Conservation (phyloP, 495 filamentous ascomycete genomes). For the Cryomyces antarcticus region DNA sequence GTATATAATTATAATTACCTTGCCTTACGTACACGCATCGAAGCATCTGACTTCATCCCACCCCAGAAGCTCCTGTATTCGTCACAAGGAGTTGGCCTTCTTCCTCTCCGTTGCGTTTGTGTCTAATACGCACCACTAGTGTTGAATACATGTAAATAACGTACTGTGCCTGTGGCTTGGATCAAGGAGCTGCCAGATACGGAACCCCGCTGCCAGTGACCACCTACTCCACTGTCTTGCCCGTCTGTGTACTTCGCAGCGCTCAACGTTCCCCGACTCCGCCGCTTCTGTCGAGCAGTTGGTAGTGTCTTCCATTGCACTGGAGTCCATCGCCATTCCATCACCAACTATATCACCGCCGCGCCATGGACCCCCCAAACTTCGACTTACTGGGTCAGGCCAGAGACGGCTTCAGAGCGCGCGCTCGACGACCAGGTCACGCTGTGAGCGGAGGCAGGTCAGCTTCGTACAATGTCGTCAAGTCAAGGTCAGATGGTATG, state of each 20-base stretch:
- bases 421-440: neutral
- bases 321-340: too few species aligned
- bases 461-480: neutral
- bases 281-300: neutral
- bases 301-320: too few species aligned
- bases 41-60: neutral
- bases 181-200: neutral
- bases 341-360: neutral
- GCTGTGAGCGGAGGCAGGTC: neutral
- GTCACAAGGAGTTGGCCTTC: neutral
- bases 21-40: too few species aligned
- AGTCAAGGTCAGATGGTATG: constrained; percentile 2
- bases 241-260: neutral
- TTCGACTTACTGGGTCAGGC: neutral
- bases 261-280: neutral
- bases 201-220: neutral
- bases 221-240: neutral
- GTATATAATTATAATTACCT: too few species aligned
- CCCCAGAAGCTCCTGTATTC: neutral
- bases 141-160: too few species aligned
- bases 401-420: neutral
- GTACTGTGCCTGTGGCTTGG: neutral
- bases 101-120: neutral
- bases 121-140: neutral
- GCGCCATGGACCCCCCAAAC: neutral